Base-by-base conservation (phyloP, 2,329 filamentous ascomycete genomes). In the Pyrenophora seminiperda region DNA sequence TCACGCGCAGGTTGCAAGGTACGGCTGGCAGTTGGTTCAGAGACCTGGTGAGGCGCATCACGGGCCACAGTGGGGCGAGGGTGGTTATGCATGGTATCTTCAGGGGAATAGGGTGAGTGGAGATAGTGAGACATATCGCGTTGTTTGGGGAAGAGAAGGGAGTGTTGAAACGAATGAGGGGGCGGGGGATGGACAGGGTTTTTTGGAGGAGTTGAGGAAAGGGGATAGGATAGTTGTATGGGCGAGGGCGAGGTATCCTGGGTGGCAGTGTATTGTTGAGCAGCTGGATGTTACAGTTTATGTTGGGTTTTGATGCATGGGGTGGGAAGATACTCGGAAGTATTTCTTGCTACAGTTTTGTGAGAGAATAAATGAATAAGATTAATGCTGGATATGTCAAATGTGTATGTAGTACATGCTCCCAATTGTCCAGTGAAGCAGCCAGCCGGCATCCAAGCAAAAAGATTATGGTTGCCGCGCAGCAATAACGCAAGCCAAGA, bases 181-280 rank as follows among this genome's bases (percentile, higher is more conserved):
- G 1, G 47, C 63, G 13, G 69, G 69, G 0, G 55, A 43, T 13
- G 69, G 67, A 1, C 47, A 66, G 5, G 65, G 62, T 1, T 68
- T 71, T 41, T 18, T 72, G 17, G 33, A 62, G 6, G 54, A 46
- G 32, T 43, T 73, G 41, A 47, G 45, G 31, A 54, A 61, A 4
- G 67, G 66, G 5, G 70, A 73, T 53, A 41, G 45, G 11, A 29
- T 73, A 5, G 27, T 68, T 5, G 50, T 72, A 0, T 70, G 66
- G 68, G 69, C 68, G 0, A 58, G 69, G 30, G 69, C 68, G 3
- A 71, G 68, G 67, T 68, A 59, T 34, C 61, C 59, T 3, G 65
- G 66, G 2, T 72, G 68, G 68, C 46, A 57, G 27, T 70, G 67
- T 24, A 30, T 59, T 3, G 67, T 70, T 3, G 44, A 62, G 1